Percentiles rank a stretch among this genome's conserved stretches.
These are phyloP conservation scores for Takashimella koratensis DNA, from an alignment of 1,284 basidiomycete species.

Conservation along the genomic window DNA sequence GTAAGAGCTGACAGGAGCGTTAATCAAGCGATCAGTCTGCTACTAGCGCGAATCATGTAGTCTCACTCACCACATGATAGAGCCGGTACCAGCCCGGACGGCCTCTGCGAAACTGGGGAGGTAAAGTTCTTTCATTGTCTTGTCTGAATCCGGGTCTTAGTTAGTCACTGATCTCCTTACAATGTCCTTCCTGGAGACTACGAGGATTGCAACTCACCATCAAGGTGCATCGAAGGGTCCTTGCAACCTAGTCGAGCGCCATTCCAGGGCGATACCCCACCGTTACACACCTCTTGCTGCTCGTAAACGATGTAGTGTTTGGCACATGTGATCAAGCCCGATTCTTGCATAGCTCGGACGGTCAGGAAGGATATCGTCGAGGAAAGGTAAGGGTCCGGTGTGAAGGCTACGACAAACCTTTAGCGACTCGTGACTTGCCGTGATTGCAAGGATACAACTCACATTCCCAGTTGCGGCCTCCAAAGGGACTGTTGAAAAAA, in stretches of 20 bases:
- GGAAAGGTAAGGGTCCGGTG: constrained; percentile 49
- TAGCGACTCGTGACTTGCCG: neutral
- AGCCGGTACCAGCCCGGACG: constrained; percentile 50
- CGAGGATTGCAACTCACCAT: constrained; percentile 25
- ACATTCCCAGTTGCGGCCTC: constrained; percentile 51
- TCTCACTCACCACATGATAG: constrained; percentile 47
- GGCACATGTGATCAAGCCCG: constrained; percentile 46
- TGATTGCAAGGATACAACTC: constrained; percentile 2
- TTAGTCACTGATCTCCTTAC: constrained; percentile 2
- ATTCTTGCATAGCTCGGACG: constrained; percentile 43
- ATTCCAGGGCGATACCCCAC: constrained; percentile 24
- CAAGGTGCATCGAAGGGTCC: constrained; percentile 32
- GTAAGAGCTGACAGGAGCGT: constrained; percentile 48
- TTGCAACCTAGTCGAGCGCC: constrained; percentile 31
- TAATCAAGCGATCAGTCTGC: no score
- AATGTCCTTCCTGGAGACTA: neutral
- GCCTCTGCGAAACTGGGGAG: constrained; percentile 51
- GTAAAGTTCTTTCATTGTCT: constrained; percentile 50
- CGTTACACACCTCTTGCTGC: constrained; percentile 43
- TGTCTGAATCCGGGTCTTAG: no score
- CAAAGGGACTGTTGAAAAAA: constrained; percentile 28
- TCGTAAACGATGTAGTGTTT: constrained; percentile 50
- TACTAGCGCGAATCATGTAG: neutral
- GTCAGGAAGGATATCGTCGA: constrained; percentile 45
- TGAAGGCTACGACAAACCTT: constrained; percentile 33